Conservation (phyloP, 2,329 filamentous ascomycete species). For the Biscogniauxia mediterranea region DNA sequence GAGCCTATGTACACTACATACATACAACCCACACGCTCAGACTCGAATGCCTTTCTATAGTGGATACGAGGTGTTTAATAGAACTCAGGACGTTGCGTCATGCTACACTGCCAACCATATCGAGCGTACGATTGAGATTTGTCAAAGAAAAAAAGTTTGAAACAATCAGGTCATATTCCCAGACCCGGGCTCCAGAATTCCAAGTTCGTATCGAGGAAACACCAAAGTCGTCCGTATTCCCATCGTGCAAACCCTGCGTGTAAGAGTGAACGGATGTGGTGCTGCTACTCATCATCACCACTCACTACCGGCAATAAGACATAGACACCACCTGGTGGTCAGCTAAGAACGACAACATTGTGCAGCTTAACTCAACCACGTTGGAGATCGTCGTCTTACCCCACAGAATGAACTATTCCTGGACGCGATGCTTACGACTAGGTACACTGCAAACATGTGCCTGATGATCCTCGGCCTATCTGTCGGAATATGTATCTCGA, state of each 20-base stretch:
- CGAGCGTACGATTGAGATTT: background rate
- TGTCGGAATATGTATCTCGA: background rate
- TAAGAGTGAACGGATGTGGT: background rate
- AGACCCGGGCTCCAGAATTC: background rate
- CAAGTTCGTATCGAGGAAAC: background rate
- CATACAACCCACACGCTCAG: background rate
- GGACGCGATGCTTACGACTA: background rate
- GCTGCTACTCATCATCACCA: background rate
- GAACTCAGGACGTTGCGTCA: background rate
- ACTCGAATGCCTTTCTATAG: background rate
- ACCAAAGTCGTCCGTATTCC: background rate
- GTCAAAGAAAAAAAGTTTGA: background rate
- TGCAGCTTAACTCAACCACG: too few species aligned
- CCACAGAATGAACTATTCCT: background rate
- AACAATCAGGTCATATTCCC: background rate
- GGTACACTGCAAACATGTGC: background rate
- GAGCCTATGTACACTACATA: too few species aligned
- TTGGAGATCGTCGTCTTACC: too few species aligned
- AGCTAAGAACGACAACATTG: too few species aligned
- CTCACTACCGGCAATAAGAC: too few species aligned
- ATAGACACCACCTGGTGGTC: too few species aligned
- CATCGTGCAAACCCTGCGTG: background rate
- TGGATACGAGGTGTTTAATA: background rate
- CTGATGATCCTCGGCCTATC: background rate
- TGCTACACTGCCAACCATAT: background rate